Base-by-base conservation (phyloP, 2,329 filamentous ascomycete species). In the Colletotrichum falcatum region DNA sequence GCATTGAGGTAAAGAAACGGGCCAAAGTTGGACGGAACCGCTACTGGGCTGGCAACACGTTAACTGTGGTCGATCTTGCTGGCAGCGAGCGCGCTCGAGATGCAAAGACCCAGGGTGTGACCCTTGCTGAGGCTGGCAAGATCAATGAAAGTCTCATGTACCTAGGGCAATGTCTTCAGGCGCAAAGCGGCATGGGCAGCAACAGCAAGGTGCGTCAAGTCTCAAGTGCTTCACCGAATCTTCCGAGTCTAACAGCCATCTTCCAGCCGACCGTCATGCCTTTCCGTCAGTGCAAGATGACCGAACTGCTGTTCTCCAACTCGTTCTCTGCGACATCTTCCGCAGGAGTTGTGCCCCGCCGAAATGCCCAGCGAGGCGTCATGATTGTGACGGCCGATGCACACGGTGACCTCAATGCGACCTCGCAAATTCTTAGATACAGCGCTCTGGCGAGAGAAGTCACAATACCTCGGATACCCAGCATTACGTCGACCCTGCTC, bases 111-210 rank as follows among this genome's bases (percentile, higher is more conserved):
- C 93, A 94, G 0, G 96, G 96, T 16, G 91, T 94, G 5, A 98
- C 95, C 0, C 87, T 99, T 18, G 95, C 93, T 0, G 96, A 99
- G 83, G 96, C 95, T 44, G 96, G 96, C 63, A 98, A 98, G 83
- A 99, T 99, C 79, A 99, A 99, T 77, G 95, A 98, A 81, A 97
- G 94, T 77, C 84, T 99, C 78, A 99, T 99, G 96, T 98, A 98
- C 79, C 87, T 99, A 1, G 96, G 96, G 0, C 96, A 98, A 78
- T 99, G 96, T 78, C 87, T 99, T 75, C 95, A 98, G 79, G 95
- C 97, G 87, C 95, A 98, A 79, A 95, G 92, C 70, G 94, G 95
- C 75, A 87, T 91, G 39, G 90, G 91, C 53, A 91, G 86, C 73
- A 91, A 90, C 16, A 89, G 87, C 78, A 95, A 94, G 88, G 92